Base-by-base conservation (phyloP, 202 grass and related monocot genomes). In the Setaria viridis region DNA sequence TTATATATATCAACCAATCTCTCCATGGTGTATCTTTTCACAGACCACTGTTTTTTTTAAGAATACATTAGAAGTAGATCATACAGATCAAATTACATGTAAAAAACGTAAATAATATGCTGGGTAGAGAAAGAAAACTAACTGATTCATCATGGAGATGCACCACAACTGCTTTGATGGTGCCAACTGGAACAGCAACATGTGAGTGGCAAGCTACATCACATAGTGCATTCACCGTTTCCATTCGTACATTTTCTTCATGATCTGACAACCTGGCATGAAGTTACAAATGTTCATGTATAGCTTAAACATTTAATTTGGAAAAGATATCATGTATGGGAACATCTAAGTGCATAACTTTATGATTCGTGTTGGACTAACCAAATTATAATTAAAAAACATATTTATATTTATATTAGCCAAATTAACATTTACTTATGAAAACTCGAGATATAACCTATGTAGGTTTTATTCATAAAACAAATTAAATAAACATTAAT, bases 131-230 rank as follows among this genome's bases (percentile, higher is more conserved):
- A 84, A 79, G 78, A 87, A 66, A 76, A 89, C 85, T 88, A 82
- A 95, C 95, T 62, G 95, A 91, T 95, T 94, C 93, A 89, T 98
- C 95, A 85, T 91, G 95, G 87, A 98, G 80, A 54, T 91, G 92
- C 81, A 93, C 91, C 2, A 92, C 95, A 53, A 98, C 91, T 70
- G 87, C 79, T 83, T 88, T 91, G 15, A 91, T 76, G 39, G 87
- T 95, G 58, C 91, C 92, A 87, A 72, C 17, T 85, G 90, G 85
- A 90, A 98, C 81, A 63, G 76, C 80, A 76, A 76, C 86, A 77
- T 87, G 89, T 48, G 85, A 91, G 85, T 93, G 85, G 62, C 87
- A 93, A 83, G 85, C 89, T 70, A 95, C 84, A 89, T 98, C 92
- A 88, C 82, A 98, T 80, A 98, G 49, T 87, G 95, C 89, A 85